Evolutionary conservation across 345 rosid species (phyloP).

Genomic region (Conringia planisiliqua): DNA sequence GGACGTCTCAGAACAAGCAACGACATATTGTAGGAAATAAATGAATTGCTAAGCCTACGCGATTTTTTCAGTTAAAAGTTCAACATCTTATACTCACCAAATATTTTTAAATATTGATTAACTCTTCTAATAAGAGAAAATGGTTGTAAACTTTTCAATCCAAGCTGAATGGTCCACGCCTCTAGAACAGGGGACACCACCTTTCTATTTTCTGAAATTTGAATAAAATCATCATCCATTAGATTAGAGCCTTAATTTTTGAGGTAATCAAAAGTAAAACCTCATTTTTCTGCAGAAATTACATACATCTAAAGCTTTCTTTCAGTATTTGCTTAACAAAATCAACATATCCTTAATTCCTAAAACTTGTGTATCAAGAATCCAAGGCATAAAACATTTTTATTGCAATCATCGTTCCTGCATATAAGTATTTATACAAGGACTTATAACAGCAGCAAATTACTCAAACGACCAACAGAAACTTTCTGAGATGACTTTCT

Average conservation of each 20-base stretch:
- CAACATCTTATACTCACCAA: too few relatives aligned
- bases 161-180: too few relatives aligned
- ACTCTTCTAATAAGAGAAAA: too few relatives aligned
- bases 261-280: background rate
- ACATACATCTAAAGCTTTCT: background rate
- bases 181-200: too few relatives aligned
- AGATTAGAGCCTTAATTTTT: background rate
- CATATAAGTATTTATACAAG: slow-evolving; percentile 26
- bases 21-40: too few relatives aligned
- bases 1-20: background rate
- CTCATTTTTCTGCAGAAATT: background rate
- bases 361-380: background rate
- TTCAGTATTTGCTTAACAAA: background rate
- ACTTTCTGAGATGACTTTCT: slow-evolving; percentile 13
- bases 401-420: slow-evolving; percentile 7
- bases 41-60: too few relatives aligned
- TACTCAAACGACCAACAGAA: background rate
- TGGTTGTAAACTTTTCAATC: too few relatives aligned
- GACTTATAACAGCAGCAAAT: slow-evolving; percentile 10
- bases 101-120: too few relatives aligned
- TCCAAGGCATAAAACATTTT: background rate
- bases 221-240: too few relatives aligned
- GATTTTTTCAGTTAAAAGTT: too few relatives aligned
- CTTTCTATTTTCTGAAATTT: too few relatives aligned
- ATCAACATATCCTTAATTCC: background rate